Conservation (phyloP, 2,329 filamentous ascomycete species). For the Fusarium sp. region DNA sequence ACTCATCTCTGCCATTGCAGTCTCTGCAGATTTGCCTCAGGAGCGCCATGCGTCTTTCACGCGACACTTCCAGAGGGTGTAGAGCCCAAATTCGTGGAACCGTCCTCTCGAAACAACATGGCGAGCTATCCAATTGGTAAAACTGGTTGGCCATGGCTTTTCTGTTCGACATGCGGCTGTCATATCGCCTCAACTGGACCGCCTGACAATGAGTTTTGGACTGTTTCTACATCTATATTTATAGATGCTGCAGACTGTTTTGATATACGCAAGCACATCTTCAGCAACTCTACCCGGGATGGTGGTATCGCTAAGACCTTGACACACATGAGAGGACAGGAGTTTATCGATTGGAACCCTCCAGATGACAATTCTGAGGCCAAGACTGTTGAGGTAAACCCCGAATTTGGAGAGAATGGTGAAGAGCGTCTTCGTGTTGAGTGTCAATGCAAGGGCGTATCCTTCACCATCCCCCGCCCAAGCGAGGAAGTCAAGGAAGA, state of each 20-base stretch:
- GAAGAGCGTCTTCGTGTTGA: slow-evolving; percentile 56
- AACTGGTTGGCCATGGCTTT: slow-evolving; percentile 53
- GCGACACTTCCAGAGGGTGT: slow-evolving; percentile 51
- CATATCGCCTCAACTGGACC: slow-evolving; percentile 55
- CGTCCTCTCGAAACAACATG: slow-evolving; percentile 54
- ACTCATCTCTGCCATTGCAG: slow-evolving; percentile 61
- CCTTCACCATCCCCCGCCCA: slow-evolving; percentile 59
- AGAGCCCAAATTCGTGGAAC: slow-evolving; percentile 54
- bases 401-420: slow-evolving; percentile 52
- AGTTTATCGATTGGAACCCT: slow-evolving; percentile 54
- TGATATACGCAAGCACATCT: slow-evolving; percentile 52
- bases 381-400: slow-evolving; percentile 44
- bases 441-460: slow-evolving; percentile 62
- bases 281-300: slow-evolving; percentile 53
- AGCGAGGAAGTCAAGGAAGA: slow-evolving; percentile 47
- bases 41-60: slow-evolving; percentile 58
- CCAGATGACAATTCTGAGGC: slow-evolving; percentile 43
- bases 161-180: slow-evolving; percentile 61
- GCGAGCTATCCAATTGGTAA: slow-evolving; percentile 52
- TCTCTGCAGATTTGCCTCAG: slow-evolving; percentile 58
- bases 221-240: slow-evolving; percentile 56
- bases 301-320: slow-evolving; percentile 54
- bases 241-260: slow-evolving; percentile 51
- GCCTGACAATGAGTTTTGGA: slow-evolving; percentile 52
- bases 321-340: slow-evolving; percentile 47